Evolutionary conservation across 805 yeast genomes (phyloP), one percentile per base, ranked within the genome.

Genomic region (Nakazawaea peltata): DNA sequence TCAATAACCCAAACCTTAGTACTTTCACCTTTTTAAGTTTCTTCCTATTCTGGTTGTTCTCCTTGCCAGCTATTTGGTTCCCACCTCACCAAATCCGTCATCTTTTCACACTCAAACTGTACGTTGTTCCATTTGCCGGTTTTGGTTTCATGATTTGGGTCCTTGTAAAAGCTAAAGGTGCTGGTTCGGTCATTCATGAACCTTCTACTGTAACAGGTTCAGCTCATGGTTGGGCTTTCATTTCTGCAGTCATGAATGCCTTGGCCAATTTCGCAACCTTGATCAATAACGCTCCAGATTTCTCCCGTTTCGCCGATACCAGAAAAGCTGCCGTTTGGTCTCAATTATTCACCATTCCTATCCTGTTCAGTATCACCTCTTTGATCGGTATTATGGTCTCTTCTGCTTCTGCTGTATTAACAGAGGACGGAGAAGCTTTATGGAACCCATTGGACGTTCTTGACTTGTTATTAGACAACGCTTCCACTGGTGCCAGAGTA

Each of bases 391-490:
- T 86, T 40, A 62, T 86, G 41, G 85, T 86, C 16, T 77, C 94
- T 19, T 79, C 94, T 7, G 83, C 95, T 1, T 79, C 92, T 3
- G 64, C 76, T 28, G 54, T 67, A 4, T 51, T 83, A 46, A 36
- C 39, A 16, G 25, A 24, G 18, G 84, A 76, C 52, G 83, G 81
- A 18, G 74, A 69, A 43, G 71, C 84, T 22, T 71, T 71, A 51
- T 86, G 96, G 96, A 72, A 81, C 35, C 96, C 96, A 6, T 60
- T 86, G 39, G 94, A 82, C 45, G 83, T 83, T 4, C 63, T 86
- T 45, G 68, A 68, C 12, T 61, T 71, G 33, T 83, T 81, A 49
- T 69, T 86, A 46, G 73, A 73, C 32, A 51, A 64, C 37, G 63
- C 59, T 44, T 53, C 72, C 4, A 37, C 68, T 1, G 81, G 88